phyloP scores from a whole-genome alignment of 1,284 basidiomycete genomes.

The Tilletia indica region DNA sequence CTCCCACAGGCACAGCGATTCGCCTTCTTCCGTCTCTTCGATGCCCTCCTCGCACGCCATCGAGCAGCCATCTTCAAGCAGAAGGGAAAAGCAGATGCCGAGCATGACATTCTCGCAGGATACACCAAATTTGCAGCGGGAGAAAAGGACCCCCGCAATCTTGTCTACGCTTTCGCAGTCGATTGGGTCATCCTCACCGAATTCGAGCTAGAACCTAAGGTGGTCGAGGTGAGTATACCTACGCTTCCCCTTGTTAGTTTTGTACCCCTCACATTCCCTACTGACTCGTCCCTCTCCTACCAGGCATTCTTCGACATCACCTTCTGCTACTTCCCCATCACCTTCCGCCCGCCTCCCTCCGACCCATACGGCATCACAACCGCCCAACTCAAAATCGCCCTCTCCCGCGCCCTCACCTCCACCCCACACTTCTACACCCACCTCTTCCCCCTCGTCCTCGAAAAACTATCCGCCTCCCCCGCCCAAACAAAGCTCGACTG shows the following conservation, averaged over 20 bases:
- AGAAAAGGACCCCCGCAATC: conserved; percentile 95
- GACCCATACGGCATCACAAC: conserved; percentile 90
- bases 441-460: conserved; percentile 83
- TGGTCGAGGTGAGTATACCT: conserved; percentile 59
- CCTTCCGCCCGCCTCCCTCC: conserved; percentile 88
- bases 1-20: conserved; percentile 76
- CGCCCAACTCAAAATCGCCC: conserved; percentile 75
- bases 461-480: conserved; percentile 83
- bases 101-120: conserved; percentile 64
- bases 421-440: conserved; percentile 78
- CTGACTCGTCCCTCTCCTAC: conserved; percentile 58
- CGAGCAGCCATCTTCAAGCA: conserved; percentile 55
- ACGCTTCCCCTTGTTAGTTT: not conserved
- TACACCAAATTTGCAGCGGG: conserved; percentile 82
- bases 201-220: conserved; percentile 71
- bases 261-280: not conserved
- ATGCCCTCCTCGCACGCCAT: conserved; percentile 73
- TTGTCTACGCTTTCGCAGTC: conserved; percentile 85
- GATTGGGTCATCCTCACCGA: conserved; percentile 79
- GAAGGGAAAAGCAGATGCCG: not conserved
- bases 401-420: conserved; percentile 73
- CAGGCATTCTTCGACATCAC: conserved; percentile 83
- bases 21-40: conserved; percentile 77
- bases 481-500: conserved; percentile 70
- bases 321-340: conserved; percentile 99